A percentile compares a stretch with the other conserved stretches of the same genome.
These are phyloP conservation scores for Urtica urens DNA, from an alignment of 306 rosid species.

Conservation along the genomic window DNA sequence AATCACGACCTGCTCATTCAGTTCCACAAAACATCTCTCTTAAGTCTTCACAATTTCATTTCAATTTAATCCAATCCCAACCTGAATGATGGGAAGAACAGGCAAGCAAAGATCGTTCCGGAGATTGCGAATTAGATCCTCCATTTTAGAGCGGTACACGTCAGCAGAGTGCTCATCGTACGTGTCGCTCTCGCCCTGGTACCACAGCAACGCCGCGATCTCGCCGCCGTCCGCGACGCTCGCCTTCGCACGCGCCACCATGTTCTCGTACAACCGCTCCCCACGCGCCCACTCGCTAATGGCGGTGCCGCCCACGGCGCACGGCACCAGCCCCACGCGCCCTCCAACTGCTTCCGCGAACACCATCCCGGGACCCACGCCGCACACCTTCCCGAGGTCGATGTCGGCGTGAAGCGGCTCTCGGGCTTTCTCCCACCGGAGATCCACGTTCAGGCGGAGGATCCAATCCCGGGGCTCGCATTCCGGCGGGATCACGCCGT, in stretches of 20 bases:
- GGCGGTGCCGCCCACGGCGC: conserved; percentile 83
- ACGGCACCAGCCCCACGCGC: conserved; percentile 54
- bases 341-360: conserved; percentile 46
- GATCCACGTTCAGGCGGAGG: conserved; percentile 43
- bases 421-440: conserved; percentile 53
- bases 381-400: conserved; percentile 44
- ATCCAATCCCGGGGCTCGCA: conserved; percentile 38
- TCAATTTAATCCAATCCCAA: conserved; percentile 1
- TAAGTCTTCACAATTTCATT: neutral
- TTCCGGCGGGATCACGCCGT: conserved; percentile 57
- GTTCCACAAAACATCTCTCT: too few species aligned
- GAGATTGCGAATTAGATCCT: conserved; percentile 42
- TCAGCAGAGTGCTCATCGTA: conserved; percentile 27
- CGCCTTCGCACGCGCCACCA: conserved; percentile 51
- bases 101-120: conserved; percentile 50
- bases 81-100: conserved; percentile 76
- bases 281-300: conserved; percentile 93
- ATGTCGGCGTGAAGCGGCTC: conserved; percentile 81
- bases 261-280: conserved; percentile 48
- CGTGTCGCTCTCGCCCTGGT: conserved; percentile 82
- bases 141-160: conserved; percentile 54
- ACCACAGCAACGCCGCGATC: conserved; percentile 65
- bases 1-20: conserved; percentile 79
- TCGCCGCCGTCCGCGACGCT: conserved; percentile 35
- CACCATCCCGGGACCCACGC: conserved; percentile 76